These are phyloP conservation scores for Leishmania martiniquensis DNA, from an alignment of 208 protist species.

Conservation along the genomic window DNA sequence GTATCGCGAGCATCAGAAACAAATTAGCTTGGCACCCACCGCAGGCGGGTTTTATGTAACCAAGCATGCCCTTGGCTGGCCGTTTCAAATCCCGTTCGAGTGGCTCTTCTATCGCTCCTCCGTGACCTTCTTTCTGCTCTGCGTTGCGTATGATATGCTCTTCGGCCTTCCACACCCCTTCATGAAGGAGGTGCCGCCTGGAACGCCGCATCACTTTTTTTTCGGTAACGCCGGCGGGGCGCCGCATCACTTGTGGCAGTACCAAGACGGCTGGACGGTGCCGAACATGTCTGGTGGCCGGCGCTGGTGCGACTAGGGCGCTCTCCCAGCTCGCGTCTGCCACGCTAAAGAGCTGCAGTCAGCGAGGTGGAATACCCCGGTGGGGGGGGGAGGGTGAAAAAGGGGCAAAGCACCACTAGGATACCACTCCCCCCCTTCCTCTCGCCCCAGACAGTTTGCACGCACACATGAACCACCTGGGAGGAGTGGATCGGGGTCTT, in stretches of 20 bases:
- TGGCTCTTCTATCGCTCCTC: conserved; percentile 89
- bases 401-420: background rate
- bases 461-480: background rate
- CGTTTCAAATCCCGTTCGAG: conserved; percentile 91
- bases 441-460: conserved; percentile 7
- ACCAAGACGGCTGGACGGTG: conserved; percentile 91
- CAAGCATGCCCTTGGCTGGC: conserved; percentile 86
- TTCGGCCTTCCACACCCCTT: conserved; percentile 84
- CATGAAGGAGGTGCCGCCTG: conserved; percentile 84
- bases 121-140: conserved; percentile 63
- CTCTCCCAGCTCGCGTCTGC: background rate
- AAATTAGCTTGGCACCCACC: conserved; percentile 81
- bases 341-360: background rate
- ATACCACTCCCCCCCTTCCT: too few species aligned
- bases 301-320: conserved; percentile 65
- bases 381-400: background rate
- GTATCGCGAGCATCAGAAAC: conserved; percentile 87
- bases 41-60: conserved; percentile 86
- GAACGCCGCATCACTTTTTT: conserved; percentile 84
- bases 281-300: conserved; percentile 87
- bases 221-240: conserved; percentile 83
- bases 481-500: too few species aligned
- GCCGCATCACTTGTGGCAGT: conserved; percentile 89
- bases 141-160: conserved; percentile 81
- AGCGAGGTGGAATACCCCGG: background rate